Evolutionary conservation across 108 stramenopile genomes (phyloP), one percentile per base, ranked within the genome.

Genomic region (Phaeodactylum tricornutum): DNA sequence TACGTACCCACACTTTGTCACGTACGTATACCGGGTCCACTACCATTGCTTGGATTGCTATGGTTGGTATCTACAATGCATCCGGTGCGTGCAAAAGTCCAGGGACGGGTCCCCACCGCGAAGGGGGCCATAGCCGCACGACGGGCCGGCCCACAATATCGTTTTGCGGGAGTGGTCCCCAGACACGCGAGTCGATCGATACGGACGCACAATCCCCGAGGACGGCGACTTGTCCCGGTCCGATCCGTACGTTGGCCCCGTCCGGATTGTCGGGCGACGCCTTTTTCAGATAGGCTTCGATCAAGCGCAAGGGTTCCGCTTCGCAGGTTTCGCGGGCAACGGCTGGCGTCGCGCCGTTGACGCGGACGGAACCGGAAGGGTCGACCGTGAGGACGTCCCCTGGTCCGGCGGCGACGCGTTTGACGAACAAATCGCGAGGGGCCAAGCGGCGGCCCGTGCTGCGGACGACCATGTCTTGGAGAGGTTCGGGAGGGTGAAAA

Each of bases 151-250:
- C 72, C 14, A 68, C 62, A 40, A 83, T 67, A 21, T 78, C 45
- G 20, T 49, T 16, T 3, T 47, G 31, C 16, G 63, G 51, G 23
- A 83, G 49, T 29, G 61, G 29, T 7, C 77, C 77, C 74, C 76
- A 83, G 17, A 83, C 77, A 4, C 81, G 40, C 29, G 77, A 79
- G 56, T 83, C 81, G 32, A 83, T 58, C 5, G 74, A 76, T 4
- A 72, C 74, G 14, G 67, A 61, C 9, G 64, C 56, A 45, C 75
- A 78, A 40, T 83, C 81, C 27, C 81, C 81, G 56, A 77, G 53
- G 11, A 83, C 76, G 21, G 69, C 75, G 12, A 76, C 60, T 47
- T 62, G 25, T 29, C 59, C 47, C 14, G 20, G 17, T 7, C 37
- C 23, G 8, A 50, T 43, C 16, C 16, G 21, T 11, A 20, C 39